Percentiles rank a stretch among this genome's conserved stretches.
phyloP scores from a whole-genome alignment of 2,329 filamentous ascomycete genomes.

The Monosporascus sp. region DNA sequence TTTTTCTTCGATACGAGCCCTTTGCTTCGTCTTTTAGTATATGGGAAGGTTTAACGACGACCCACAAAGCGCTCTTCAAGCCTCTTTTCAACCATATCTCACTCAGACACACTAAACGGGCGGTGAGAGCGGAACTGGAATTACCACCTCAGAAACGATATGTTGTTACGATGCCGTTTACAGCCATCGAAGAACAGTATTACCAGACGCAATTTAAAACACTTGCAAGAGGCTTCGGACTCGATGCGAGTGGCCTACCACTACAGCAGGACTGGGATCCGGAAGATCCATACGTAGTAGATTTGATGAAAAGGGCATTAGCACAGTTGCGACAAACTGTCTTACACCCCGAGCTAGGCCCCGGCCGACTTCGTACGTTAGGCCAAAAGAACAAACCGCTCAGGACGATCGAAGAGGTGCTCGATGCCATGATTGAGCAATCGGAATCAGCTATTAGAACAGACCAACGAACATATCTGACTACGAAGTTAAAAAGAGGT shows the following conservation, averaged over 20 bases:
- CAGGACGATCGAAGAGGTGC: slow-evolving; percentile 77
- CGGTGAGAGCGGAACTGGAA: slow-evolving; percentile 70
- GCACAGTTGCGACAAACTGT: slow-evolving; percentile 74
- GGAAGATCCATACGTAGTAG: slow-evolving; percentile 48
- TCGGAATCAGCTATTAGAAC: slow-evolving; percentile 61
- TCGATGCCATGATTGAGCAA: slow-evolving; percentile 88
- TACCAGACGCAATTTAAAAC: slow-evolving; percentile 71
- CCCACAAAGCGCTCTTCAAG: slow-evolving; percentile 59
- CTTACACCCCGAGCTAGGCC: slow-evolving; percentile 77
- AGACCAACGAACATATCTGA: slow-evolving; percentile 63
- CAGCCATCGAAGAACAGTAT: slow-evolving; percentile 83
- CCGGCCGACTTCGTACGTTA: slow-evolving; percentile 57
- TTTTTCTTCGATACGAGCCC: slow-evolving; percentile 75
- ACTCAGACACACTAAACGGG: slow-evolving; percentile 79
- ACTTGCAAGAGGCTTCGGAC: slow-evolving; percentile 64
- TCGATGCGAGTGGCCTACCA: slow-evolving; percentile 61
- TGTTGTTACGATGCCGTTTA: slow-evolving; percentile 86
- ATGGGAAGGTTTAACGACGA: slow-evolving; percentile 62
- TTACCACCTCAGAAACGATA: slow-evolving; percentile 80
- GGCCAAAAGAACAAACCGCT: slow-evolving; percentile 62
- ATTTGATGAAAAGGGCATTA: slow-evolving; percentile 75
- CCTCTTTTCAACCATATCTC: slow-evolving; percentile 66
- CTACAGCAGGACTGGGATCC: slow-evolving; percentile 58
- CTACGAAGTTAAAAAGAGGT: slow-evolving; percentile 60
- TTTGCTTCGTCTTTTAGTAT: slow-evolving; percentile 58